A percentile compares a stretch with the other conserved stretches of the same genome.
Conservation (phyloP, 164 flowering plant genomes). For the Saururus chinensis region DNA sequence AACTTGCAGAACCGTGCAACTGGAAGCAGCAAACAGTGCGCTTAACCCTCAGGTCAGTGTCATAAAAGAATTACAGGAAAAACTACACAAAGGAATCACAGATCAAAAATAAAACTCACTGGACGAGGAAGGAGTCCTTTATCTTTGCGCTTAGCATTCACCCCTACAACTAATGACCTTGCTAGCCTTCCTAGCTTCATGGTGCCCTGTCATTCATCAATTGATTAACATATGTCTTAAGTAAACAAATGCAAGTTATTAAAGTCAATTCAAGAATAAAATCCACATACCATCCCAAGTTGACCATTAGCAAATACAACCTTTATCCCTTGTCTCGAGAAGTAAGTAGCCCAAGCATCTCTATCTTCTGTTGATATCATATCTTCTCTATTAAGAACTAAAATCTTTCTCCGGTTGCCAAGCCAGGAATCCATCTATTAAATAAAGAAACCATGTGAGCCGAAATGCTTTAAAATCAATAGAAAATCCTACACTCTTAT, state of each 20-base stretch:
- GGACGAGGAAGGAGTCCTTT: conserved; percentile 92
- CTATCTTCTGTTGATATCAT: conserved; percentile 91
- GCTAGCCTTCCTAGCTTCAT: conserved; percentile 79
- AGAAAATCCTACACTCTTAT: neutral
- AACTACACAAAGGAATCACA: neutral
- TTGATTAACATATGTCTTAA: conserved; percentile 1
- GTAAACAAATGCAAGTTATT: conserved; percentile 1
- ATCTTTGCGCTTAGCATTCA: conserved; percentile 77
- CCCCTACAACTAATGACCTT: conserved; percentile 60
- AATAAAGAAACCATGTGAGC: neutral
- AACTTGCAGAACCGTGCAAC: no score
- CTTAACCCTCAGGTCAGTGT: neutral
- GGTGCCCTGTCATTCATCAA: conserved; percentile 47
- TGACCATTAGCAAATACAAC: conserved; percentile 85
- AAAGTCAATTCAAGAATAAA: conserved; percentile 1
- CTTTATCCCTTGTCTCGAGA: conserved; percentile 65
- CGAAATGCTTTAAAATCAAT: neutral
- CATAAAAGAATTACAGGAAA: neutral
- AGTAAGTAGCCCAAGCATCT: conserved; percentile 88
- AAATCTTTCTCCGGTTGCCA: conserved; percentile 70
- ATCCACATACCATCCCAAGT: conserved; percentile 70
- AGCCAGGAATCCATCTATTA: conserved; percentile 86
- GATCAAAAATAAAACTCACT: conserved; percentile 24
- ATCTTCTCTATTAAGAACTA: conserved; percentile 94
- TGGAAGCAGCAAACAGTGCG: no score